phyloP scores from a whole-genome alignment of 768 basidiomycete genomes.

The Phlegmacium glaucopus region DNA sequence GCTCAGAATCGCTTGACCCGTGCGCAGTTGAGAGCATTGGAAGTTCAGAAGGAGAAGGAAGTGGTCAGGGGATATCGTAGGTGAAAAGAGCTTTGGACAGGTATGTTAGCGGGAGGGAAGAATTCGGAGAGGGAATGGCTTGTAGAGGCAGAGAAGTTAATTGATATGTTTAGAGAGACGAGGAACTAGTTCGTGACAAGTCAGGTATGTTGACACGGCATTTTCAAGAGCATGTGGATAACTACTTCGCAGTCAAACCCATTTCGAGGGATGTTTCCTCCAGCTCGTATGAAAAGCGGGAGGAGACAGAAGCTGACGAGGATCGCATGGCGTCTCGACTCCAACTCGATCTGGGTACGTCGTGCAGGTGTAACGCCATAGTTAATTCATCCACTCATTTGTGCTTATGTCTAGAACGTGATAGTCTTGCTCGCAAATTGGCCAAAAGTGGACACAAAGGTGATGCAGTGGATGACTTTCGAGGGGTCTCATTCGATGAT shows the following conservation, averaged over 20 bases:
- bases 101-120: constrained; percentile 39
- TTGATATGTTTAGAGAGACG: constrained; percentile 89
- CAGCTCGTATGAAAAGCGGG: constrained; percentile 34
- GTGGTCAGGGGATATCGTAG: constrained; percentile 55
- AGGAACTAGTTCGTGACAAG: constrained; percentile 78
- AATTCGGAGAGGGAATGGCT: constrained; percentile 73
- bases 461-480: constrained; percentile 62
- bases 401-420: constrained; percentile 46
- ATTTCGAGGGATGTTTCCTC: constrained; percentile 70
- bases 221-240: constrained; percentile 4
- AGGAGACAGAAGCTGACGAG: constrained; percentile 54
- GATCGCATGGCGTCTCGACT: constrained; percentile 74
- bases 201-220: constrained; percentile 44
- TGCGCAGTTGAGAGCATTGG: constrained; percentile 59
- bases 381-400: not conserved
- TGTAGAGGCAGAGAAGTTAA: constrained; percentile 76
- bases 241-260: constrained; percentile 40
- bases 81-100: constrained; percentile 61
- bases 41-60: constrained; percentile 64
- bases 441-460: constrained; percentile 34
- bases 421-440: constrained; percentile 50
- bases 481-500: constrained; percentile 77
- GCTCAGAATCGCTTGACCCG: constrained; percentile 46
- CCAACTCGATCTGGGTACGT: constrained; percentile 68
- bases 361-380: not conserved